phyloP scores from a whole-genome alignment of 805 yeast species.

The Barnettozyma botsteinii region DNA sequence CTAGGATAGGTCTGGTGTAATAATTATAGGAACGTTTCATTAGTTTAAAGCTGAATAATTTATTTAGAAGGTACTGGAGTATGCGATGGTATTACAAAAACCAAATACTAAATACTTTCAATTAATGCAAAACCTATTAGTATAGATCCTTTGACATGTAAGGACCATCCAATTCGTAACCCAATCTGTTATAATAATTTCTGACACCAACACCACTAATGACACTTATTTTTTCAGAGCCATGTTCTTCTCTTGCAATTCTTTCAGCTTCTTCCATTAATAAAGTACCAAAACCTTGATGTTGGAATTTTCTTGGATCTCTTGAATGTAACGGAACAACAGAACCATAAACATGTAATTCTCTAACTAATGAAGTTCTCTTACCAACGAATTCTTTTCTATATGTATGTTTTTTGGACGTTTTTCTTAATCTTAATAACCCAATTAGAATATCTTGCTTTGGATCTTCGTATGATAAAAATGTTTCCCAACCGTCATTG shows the following conservation, averaged over 20 bases:
- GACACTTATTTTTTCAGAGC: conserved; percentile 84
- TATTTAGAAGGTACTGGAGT: too few relatives aligned
- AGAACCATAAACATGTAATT: conserved; percentile 93
- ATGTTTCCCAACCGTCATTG: conserved; percentile 98
- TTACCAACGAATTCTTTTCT: conserved; percentile 81
- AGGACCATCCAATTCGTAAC: conserved; percentile 92
- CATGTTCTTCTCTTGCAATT: conserved; percentile 92
- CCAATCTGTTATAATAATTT: conserved; percentile 88
- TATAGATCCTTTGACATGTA: conserved; percentile 75
- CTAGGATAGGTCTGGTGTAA: too few relatives aligned
- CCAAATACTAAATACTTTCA: neutral
- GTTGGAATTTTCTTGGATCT: conserved; percentile 97
- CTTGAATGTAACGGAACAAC: conserved; percentile 95
- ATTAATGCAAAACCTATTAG: neutral
- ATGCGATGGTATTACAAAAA: too few relatives aligned
- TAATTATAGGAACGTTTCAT: neutral
- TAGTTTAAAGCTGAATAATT: neutral
- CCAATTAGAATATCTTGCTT: conserved; percentile 94
- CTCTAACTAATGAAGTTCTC: conserved; percentile 92
- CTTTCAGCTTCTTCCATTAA: conserved; percentile 98
- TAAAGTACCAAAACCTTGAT: conserved; percentile 96
- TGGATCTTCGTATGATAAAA: conserved; percentile 93
- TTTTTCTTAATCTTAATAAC: conserved; percentile 77
- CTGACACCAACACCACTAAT: conserved; percentile 97
- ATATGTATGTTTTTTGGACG: conserved; percentile 83